Conservation (phyloP, 2,329 filamentous ascomycete species). For the Penicillium crustosum region DNA sequence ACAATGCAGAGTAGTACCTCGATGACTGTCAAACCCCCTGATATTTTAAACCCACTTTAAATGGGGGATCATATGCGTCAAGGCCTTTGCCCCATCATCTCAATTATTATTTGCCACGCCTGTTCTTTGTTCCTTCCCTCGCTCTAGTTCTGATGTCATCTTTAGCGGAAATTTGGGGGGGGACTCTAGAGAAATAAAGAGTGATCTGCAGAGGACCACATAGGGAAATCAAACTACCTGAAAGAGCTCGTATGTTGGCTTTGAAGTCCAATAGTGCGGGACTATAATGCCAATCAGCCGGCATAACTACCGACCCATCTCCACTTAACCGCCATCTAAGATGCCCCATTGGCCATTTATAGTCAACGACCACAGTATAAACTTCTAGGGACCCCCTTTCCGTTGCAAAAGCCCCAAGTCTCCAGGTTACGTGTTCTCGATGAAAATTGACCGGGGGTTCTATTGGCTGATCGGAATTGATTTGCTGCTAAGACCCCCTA, state of each 20-base stretch:
- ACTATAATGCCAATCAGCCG: conserved; percentile 1
- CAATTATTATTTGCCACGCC: background rate
- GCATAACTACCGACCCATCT: background rate
- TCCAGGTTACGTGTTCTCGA: background rate
- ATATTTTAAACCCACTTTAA: background rate
- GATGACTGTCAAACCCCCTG: background rate
- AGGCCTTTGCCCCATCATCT: background rate
- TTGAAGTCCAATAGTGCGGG: conserved; percentile 1
- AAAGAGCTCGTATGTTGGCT: background rate
- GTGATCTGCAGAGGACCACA: background rate
- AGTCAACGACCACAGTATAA: background rate
- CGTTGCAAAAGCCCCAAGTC: background rate
- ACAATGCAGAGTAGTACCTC: background rate
- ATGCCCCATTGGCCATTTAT: background rate
- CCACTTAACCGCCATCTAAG: background rate
- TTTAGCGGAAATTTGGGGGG: conserved; percentile 4
- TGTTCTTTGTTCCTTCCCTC: background rate
- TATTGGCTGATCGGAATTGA: conserved; percentile 1
- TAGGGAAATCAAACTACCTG: background rate
- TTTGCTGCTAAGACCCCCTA: background rate
- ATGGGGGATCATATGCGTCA: background rate
- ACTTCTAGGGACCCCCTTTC: background rate
- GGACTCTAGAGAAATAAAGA: background rate
- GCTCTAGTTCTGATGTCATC: background rate
- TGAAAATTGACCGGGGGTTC: background rate